Percentiles rank a stretch among this genome's conserved stretches.
phyloP scores from a whole-genome alignment of 2,329 filamentous ascomycete genomes.

The Chalaropsis ovoidea region DNA sequence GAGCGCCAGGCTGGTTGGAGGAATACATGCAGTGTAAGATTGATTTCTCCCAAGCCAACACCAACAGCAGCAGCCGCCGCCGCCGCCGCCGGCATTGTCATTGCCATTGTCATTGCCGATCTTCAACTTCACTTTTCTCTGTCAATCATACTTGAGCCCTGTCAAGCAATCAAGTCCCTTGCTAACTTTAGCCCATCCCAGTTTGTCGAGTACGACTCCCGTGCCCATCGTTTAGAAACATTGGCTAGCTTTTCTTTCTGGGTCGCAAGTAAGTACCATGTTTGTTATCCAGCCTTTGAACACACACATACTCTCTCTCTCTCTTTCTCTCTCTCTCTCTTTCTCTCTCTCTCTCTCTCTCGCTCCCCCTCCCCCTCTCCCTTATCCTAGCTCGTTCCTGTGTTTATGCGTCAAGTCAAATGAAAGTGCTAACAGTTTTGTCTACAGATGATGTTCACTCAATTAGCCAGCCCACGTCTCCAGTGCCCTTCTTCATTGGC shows the following conservation, averaged over 20 bases:
- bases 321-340: no score
- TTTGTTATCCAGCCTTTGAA: background rate
- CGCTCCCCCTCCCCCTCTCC: background rate
- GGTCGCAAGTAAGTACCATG: slow-evolving; percentile 59
- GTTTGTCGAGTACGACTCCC: slow-evolving; percentile 95
- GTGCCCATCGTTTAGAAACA: slow-evolving; percentile 78
- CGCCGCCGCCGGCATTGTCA: no score
- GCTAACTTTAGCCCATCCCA: slow-evolving; percentile 32
- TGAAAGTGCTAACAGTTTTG: background rate
- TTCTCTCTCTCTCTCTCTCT: no score
- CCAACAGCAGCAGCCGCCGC: background rate
- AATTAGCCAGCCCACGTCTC: slow-evolving; percentile 52
- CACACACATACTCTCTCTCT: background rate
- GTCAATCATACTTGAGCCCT: background rate
- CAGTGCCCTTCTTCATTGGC: slow-evolving; percentile 60
- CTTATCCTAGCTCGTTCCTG: background rate
- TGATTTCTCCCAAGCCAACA: background rate
- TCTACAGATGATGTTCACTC: slow-evolving; percentile 37
- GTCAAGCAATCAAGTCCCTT: slow-evolving; percentile 26
- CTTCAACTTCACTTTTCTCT: background rate
- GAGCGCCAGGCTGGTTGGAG: slow-evolving; percentile 88
- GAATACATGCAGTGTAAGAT: slow-evolving; percentile 75
- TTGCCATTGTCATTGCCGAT: no score
- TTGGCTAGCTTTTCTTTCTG: slow-evolving; percentile 91
- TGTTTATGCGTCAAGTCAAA: background rate